A percentile compares a stretch with the other conserved stretches of the same genome.
phyloP scores from a whole-genome alignment of 768 basidiomycete genomes.

The Mycena venus region DNA sequence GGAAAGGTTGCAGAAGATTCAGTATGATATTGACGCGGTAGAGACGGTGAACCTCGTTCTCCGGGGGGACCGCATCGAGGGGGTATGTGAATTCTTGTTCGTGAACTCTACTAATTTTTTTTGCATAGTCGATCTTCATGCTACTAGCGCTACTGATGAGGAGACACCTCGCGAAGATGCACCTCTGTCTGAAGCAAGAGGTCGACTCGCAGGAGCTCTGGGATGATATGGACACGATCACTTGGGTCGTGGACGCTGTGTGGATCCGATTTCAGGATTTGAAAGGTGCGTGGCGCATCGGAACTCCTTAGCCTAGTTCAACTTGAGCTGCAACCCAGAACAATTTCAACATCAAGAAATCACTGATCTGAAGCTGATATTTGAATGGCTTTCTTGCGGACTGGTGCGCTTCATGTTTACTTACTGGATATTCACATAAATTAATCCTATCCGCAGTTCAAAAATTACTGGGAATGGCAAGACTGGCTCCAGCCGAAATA shows the following conservation, averaged over 20 bases:
- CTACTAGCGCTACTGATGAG: constrained; percentile 3
- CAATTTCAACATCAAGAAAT: constrained; percentile 12
- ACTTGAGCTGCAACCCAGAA: background rate
- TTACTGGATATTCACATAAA: background rate
- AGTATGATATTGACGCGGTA: background rate
- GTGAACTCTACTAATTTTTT: background rate
- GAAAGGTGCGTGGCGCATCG: background rate
- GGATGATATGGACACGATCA: background rate
- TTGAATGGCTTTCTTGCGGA: constrained; percentile 23
- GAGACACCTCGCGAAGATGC: constrained; percentile 21
- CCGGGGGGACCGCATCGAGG: background rate
- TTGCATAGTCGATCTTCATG: background rate
- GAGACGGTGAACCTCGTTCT: background rate
- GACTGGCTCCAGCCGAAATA: background rate
- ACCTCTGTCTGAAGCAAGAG: constrained; percentile 12
- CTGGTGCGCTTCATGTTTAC: background rate
- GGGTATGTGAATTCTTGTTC: background rate
- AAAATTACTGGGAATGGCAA: constrained; percentile 14
- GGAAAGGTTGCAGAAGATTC: background rate
- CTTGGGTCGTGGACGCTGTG: background rate
- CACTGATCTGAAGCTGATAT: constrained; percentile 7
- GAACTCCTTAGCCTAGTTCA: background rate
- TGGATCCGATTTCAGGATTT: background rate
- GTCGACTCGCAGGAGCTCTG: background rate
- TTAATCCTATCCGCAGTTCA: background rate